Conservation (phyloP, 148 eudicot species). For the Beta vulgaris region DNA sequence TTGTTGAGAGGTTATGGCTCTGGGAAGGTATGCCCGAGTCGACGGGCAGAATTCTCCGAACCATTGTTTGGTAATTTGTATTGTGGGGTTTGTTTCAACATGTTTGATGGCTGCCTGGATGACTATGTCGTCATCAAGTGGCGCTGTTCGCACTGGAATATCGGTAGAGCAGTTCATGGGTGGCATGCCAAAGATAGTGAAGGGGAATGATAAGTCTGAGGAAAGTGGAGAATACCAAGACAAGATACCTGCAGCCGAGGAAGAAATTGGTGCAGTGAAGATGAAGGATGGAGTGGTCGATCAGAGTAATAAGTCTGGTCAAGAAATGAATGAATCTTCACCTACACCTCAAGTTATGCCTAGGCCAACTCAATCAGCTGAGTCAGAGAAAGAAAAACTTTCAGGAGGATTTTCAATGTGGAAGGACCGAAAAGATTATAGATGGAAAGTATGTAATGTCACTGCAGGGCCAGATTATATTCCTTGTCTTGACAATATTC, state of each 20-base stretch:
- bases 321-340: slow-evolving; percentile 27
- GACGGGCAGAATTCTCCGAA: slow-evolving; percentile 47
- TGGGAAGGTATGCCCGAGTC: slow-evolving; percentile 50
- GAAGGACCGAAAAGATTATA: slow-evolving; percentile 22
- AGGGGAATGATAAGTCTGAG: slow-evolving; percentile 19
- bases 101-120: slow-evolving; percentile 69
- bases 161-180: slow-evolving; percentile 31
- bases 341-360: slow-evolving; percentile 35
- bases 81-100: slow-evolving; percentile 44
- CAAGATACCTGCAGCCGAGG: slow-evolving; percentile 6
- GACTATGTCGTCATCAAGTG: slow-evolving; percentile 46
- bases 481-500: slow-evolving; percentile 69
- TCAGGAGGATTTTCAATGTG: slow-evolving; percentile 18
- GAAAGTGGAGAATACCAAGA: slow-evolving; percentile 27
- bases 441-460: slow-evolving; percentile 62
- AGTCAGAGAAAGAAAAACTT: slow-evolving; percentile 44
- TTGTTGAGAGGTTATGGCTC: slow-evolving; percentile 36
- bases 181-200: slow-evolving; percentile 27
- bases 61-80: slow-evolving; percentile 35
- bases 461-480: slow-evolving; percentile 77
- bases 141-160: slow-evolving; percentile 32
- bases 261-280: background rate
- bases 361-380: slow-evolving; percentile 42
- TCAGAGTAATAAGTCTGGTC: slow-evolving; percentile 1
- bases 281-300: slow-evolving; percentile 4